Base-by-base conservation (phyloP, 2,329 filamentous ascomycete species). In the Colletotrichum sp. region DNA sequence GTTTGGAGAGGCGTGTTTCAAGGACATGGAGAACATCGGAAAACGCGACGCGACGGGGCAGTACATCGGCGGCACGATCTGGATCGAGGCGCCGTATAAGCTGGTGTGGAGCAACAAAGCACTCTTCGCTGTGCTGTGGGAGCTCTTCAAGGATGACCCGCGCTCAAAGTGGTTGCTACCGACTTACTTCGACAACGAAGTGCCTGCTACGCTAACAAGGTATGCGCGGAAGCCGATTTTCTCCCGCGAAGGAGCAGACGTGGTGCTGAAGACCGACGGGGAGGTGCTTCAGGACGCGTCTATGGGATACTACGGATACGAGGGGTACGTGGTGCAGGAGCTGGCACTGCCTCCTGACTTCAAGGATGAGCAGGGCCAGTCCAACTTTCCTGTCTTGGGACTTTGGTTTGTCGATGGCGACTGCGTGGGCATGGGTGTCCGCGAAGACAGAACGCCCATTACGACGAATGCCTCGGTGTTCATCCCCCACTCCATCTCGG, bases 201-300 rank as follows among this genome's bases (percentile, higher is more conserved):
- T 34, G 5, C 70, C 70, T 3, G 9, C 44, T 7, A 59, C 70
- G 0, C n/a, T 72, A 8, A 72, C 63, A 6, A 49, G 27, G 13
- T 72, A 44, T 16, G 70, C 70, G 11, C 70, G 70, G 3, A 72
- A 72, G 64, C 70, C 70, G 2, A 72, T 72, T 1, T 72, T 68
- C 15, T 32, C 70, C 5, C 70, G 70, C 19, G 70, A 72, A 19
- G 70, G 70, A 15, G 25, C 19, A 1, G 70, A 67, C 27, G 27
- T 72, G 16, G 36, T 44, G 6, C 63, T 72, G 4, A 32, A 32
- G 15, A 34, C 30, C 7, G 34, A 68, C n/a, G 70, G 70, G 3
- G 29, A 68, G 15, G 49, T 72, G 6, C 15, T 72, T 7, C 44
- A 72, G 44, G 49, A 72, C 13, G 16, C 25, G 15, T 44, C 70